These are phyloP conservation scores for Fraxinus pennsylvanica DNA, from an alignment of 257 asterid genomes.

Conservation along the genomic window DNA sequence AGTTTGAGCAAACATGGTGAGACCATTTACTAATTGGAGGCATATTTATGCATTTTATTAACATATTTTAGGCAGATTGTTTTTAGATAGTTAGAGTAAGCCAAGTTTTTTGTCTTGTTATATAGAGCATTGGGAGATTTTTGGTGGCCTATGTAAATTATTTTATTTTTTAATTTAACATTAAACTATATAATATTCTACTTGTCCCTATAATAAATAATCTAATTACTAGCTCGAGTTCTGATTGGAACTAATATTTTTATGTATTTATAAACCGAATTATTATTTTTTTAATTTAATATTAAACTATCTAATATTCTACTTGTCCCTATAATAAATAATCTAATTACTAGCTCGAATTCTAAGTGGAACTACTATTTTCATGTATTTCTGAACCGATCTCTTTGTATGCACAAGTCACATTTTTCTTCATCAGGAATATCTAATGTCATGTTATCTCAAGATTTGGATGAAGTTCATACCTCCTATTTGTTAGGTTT, in stretches of 20 bases:
- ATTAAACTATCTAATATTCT: not conserved
- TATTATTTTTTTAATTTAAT: not conserved
- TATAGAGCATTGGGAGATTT: not conserved
- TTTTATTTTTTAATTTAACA: not conserved
- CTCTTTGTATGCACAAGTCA: no score
- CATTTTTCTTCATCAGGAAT: no score
- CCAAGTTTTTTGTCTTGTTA: not conserved
- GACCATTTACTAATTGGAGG: not conserved
- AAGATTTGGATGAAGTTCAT: not conserved
- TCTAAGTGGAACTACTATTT: no score
- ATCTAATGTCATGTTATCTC: not conserved
- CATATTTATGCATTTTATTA: not conserved
- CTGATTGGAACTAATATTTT: no score
- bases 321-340: not conserved
- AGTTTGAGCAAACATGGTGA: not conserved
- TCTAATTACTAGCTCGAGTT: no score
- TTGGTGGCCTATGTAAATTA: not conserved
- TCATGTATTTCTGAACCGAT: no score
- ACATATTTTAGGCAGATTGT: not conserved
- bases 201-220: not conserved
- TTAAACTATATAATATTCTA: not conserved
- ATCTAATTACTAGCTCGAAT: no score
- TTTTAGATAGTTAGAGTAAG: not conserved
- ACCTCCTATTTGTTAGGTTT: not conserved
- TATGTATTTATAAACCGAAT: not conserved